Evolutionary conservation across 768 basidiomycete genomes (phyloP), one percentile per base, ranked within the genome.

Genomic region (Leccinum subgranulosum): DNA sequence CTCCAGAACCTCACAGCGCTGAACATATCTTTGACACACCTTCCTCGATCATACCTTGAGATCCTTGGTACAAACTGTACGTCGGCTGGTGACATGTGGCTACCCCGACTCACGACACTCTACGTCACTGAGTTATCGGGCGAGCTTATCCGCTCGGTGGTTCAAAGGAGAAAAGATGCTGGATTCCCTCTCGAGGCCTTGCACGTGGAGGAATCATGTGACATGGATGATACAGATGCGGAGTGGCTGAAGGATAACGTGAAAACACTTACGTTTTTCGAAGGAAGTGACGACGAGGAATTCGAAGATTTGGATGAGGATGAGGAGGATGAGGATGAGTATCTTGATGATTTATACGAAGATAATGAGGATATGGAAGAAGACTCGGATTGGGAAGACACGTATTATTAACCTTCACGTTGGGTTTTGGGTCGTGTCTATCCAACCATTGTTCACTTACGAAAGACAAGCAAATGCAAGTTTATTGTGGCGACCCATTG

Each of bases 201-300:
- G 53, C 68, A 66, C 33, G 77, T 87, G 71, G 77, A 81, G 41
- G 65, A 77, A 53, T 67, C 74, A 0, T 81, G 81, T 50, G 67
- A 72, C 1, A 41, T 87, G n/a, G 62, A 68, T 0, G 51, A 62
- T 1, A 71, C 72, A 23, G 80, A 84, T 12, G 75, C 76, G 59
- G 66, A 65, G 41, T 88, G 86, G 86, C 64, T 88, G 39, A 74
- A 68, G 51, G 68, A 68, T 6, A 75, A 86, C 61, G 51, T 84
- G 51, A 78, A 82, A 56, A 71, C 71, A 31, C 76, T 88, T 15
- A 80, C 81, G 11, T 79, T 75, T 59, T 88, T 85, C 58, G 84
- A 83, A 56, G 77, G 82, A 33, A 84, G 84, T 47, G 77, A 77
- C 48, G 76, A 77, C 29, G 85, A 74, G 17, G 74, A 69, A 23